Evolutionary conservation across 257 asterid genomes (phyloP).

Genomic region (Fraxinus anomala): DNA sequence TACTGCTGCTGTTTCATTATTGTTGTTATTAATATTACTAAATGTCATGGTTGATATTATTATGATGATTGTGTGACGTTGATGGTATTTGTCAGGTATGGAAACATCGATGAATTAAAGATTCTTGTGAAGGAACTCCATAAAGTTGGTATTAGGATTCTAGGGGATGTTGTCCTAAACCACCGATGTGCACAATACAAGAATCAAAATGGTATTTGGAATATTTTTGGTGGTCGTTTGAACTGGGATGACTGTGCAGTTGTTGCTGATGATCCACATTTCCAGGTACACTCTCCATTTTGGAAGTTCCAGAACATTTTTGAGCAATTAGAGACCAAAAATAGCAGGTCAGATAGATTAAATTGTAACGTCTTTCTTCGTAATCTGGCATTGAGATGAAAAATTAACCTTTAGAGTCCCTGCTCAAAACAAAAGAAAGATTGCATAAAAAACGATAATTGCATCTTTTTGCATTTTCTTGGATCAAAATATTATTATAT

Average conservation of each 20-base stretch:
- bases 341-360: background rate
- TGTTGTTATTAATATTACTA: background rate
- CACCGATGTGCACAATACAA: conserved; percentile 80
- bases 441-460: background rate
- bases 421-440: conserved; percentile 6
- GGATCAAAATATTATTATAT: conserved; percentile 2
- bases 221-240: conserved; percentile 90
- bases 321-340: background rate
- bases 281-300: conserved; percentile 63
- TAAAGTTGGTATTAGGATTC: conserved; percentile 69
- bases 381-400: background rate
- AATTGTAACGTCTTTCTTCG: background rate
- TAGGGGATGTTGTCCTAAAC: conserved; percentile 93
- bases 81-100: conserved; percentile 59
- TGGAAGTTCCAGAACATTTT: conserved; percentile 5
- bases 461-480: background rate
- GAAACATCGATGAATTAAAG: conserved; percentile 75
- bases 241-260: conserved; percentile 97
- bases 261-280: conserved; percentile 98
- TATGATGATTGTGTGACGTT: conserved; percentile 14
- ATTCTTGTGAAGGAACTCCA: conserved; percentile 67
- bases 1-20: background rate
- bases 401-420: background rate
- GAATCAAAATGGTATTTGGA: conserved; percentile 93
- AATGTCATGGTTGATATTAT: conserved; percentile 16